phyloP scores from a whole-genome alignment of 139 green algal species.

The Chlamydomonas schloesseri region DNA sequence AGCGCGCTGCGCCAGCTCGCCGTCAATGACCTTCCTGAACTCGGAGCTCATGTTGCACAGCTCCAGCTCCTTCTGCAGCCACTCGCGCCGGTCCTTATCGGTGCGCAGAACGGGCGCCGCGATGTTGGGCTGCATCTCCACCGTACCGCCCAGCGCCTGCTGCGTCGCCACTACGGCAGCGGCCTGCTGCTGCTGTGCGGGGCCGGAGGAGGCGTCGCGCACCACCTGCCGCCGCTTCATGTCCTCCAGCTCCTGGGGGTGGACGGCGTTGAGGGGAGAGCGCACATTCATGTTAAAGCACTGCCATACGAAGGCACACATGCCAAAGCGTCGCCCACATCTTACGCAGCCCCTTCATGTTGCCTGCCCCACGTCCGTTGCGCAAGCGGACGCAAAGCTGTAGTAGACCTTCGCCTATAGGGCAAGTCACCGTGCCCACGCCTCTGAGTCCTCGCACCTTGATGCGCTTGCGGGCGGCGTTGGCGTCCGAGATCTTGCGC shows the following conservation, averaged over 20 bases:
- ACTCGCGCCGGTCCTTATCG: conserved; percentile 74
- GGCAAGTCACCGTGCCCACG: no score
- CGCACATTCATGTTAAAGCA: no score
- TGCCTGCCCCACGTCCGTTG: no score
- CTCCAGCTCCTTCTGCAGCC: conserved; percentile 88
- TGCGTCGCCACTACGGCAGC: background rate
- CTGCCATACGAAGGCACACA: no score
- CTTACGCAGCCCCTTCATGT: no score
- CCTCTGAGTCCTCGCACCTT: no score
- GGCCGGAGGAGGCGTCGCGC: background rate
- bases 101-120: conserved; percentile 76
- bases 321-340: no score
- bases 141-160: conserved; percentile 5
- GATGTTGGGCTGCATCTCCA: conserved; percentile 78
- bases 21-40: conserved; percentile 80
- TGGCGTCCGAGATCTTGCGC: conserved; percentile 93
- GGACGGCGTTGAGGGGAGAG: no score
- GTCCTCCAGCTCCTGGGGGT: conserved; percentile 20
- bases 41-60: conserved; percentile 62
- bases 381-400: no score
- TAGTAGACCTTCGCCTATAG: no score
- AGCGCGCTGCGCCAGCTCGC: conserved; percentile 77
- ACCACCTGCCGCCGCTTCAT: background rate
- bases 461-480: conserved; percentile 77
- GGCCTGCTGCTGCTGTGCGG: conserved; percentile 5